Percentiles rank a stretch among this genome's conserved stretches.
Evolutionary conservation across 1,284 basidiomycete genomes (phyloP).

Genomic region (Salmacisia buchloeana): DNA sequence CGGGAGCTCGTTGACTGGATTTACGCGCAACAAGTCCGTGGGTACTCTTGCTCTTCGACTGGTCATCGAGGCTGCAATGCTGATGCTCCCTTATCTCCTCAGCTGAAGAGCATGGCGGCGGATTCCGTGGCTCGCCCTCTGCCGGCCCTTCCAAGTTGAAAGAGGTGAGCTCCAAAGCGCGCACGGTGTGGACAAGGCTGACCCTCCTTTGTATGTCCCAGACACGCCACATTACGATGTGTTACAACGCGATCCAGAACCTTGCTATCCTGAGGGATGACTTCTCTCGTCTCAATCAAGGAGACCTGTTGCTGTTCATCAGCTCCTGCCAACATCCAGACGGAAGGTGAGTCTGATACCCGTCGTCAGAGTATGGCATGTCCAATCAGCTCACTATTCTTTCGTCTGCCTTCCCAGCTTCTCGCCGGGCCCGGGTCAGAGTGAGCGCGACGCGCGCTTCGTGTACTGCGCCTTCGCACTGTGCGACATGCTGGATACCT

Average conservation of each 20-base stretch:
- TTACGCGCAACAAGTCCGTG: slow-evolving; percentile 68
- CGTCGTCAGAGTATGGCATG: not conserved
- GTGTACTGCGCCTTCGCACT: slow-evolving; percentile 83
- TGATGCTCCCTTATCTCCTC: not conserved
- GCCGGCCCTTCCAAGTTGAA: slow-evolving; percentile 58
- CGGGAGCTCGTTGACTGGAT: slow-evolving; percentile 62
- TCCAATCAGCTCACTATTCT: not conserved
- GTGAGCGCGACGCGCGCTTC: slow-evolving; percentile 65
- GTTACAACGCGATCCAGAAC: slow-evolving; percentile 38
- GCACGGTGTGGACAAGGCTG: too few species aligned
- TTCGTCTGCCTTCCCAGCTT: not conserved
- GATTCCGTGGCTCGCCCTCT: slow-evolving; percentile 71
- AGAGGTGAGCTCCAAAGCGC: too few species aligned
- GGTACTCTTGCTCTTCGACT: not conserved
- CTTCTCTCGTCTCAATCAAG: slow-evolving; percentile 25
- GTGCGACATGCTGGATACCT: slow-evolving; percentile 69
- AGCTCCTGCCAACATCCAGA: slow-evolving; percentile 22
- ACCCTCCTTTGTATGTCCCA: too few species aligned
- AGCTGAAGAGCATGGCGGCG: slow-evolving; percentile 62
- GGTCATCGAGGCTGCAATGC: not conserved
- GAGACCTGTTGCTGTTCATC: slow-evolving; percentile 19
- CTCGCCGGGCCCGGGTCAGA: slow-evolving; percentile 9
- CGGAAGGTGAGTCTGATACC: slow-evolving; percentile 26
- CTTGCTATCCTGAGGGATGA: slow-evolving; percentile 40
- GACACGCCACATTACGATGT: slow-evolving; percentile 35